Conservation (phyloP, 140 eudicot genomes). For the Flaveria floridana region DNA sequence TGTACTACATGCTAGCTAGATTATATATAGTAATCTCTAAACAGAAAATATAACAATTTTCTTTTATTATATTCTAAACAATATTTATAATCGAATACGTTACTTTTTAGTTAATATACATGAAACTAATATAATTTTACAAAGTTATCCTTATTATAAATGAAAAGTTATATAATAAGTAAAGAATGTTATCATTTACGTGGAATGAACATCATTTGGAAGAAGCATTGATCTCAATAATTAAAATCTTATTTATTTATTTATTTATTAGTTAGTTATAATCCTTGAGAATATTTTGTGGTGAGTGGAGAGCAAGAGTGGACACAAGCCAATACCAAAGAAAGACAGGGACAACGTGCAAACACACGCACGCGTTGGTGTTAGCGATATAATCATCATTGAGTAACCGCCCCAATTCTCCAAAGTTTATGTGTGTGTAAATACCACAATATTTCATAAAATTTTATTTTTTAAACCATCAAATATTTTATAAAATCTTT, state of each 20-base stretch:
- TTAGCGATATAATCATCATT: background rate
- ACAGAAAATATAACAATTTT: too few species aligned
- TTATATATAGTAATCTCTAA: too few species aligned
- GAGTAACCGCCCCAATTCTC: constrained; percentile 13
- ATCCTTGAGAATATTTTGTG: background rate
- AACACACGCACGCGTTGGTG: constrained; percentile 8
- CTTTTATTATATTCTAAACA: too few species aligned
- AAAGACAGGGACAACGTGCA: constrained; percentile 6
- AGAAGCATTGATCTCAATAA: background rate
- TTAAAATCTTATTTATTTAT: too few species aligned
- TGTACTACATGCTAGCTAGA: background rate
- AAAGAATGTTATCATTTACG: background rate
- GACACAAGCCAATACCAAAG: background rate
- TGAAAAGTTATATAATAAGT: background rate
- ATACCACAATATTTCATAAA: too few species aligned
- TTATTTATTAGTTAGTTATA: background rate
- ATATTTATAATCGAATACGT: too few species aligned
- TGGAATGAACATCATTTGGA: background rate
- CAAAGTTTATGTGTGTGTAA: too few species aligned
- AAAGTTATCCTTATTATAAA: too few species aligned
- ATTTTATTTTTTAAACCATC: too few species aligned
- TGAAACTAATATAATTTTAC: too few species aligned
- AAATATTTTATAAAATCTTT: too few species aligned
- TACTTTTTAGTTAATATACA: too few species aligned
- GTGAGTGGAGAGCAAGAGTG: background rate